Evolutionary conservation across 2,329 filamentous ascomycete species (phyloP).

Genomic region (Plectosphaerella sp.): DNA sequence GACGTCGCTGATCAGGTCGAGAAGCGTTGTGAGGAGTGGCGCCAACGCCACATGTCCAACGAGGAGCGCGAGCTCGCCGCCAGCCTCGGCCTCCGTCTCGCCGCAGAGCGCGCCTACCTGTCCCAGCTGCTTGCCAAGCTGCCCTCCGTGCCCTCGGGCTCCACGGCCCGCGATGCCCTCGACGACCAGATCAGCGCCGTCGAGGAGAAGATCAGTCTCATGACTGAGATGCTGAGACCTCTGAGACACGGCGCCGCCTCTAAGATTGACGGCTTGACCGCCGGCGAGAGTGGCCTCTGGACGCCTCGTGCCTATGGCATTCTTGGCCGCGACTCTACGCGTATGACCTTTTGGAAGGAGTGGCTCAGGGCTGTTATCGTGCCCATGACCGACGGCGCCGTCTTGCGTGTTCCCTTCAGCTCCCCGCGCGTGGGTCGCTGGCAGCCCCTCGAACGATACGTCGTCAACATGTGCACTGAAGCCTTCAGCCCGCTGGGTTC

Average conservation of each 20-base stretch:
- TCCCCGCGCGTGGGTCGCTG: conserved; percentile 89
- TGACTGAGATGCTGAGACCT: conserved; percentile 92
- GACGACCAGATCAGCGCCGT: conserved; percentile 94
- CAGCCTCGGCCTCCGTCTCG: conserved; percentile 83
- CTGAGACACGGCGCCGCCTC: conserved; percentile 91
- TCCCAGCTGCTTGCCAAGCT: conserved; percentile 83
- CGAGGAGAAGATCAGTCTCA: conserved; percentile 93
- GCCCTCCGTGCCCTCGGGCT: conserved; percentile 75
- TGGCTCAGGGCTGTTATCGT: conserved; percentile 93
- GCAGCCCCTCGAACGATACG: conserved; percentile 95
- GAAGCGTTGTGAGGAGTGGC: conserved; percentile 77
- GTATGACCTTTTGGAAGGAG: conserved; percentile 96
- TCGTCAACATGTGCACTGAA: conserved; percentile 94
- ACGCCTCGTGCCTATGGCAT: conserved; percentile 91
- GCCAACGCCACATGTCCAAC: conserved; percentile 80
- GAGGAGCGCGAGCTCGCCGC: conserved; percentile 89
- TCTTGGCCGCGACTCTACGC: conserved; percentile 74
- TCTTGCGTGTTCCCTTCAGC: conserved; percentile 79
- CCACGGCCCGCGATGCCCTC: conserved; percentile 72
- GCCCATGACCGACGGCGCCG: conserved; percentile 85
- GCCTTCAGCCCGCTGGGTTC: conserved; percentile 88
- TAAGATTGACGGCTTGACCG: conserved; percentile 94
- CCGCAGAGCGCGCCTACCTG: conserved; percentile 80
- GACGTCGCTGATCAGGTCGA: conserved; percentile 81
- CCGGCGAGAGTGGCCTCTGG: conserved; percentile 94